Conservation (phyloP, 345 rosid species). For the Hypericum androsaemum region DNA sequence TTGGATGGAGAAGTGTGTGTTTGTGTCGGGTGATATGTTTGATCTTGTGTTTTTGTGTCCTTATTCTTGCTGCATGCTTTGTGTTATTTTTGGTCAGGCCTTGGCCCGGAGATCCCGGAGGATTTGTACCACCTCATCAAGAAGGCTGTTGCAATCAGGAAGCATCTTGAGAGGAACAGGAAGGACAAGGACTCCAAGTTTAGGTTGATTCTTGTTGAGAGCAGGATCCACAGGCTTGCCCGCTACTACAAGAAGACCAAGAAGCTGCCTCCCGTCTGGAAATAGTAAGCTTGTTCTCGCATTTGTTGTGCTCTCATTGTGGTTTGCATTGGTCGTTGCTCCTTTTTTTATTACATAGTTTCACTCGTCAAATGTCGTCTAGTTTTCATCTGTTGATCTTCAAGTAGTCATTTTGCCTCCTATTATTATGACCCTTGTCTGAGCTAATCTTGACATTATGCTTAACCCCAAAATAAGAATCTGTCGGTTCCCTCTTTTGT, state of each 20-base stretch:
- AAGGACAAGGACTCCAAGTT: constrained; percentile 94
- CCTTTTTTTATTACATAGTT: background rate
- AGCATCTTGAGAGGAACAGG: constrained; percentile 95
- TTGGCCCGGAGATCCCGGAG: constrained; percentile 91
- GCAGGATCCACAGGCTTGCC: constrained; percentile 89
- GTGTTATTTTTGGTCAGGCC: constrained; percentile 24
- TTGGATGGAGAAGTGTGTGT: background rate
- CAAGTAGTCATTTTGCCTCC: too few species aligned
- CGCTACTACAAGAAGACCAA: constrained; percentile 94
- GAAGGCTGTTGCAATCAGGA: constrained; percentile 86
- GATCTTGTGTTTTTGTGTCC: background rate
- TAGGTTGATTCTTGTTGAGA: constrained; percentile 81
- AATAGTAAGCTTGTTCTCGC: constrained; percentile 46
- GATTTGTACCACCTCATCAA: constrained; percentile 83
- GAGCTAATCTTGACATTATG: too few species aligned
- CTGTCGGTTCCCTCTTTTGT: too few species aligned
- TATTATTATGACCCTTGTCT: too few species aligned
- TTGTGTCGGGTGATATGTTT: background rate
- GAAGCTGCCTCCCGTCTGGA: constrained; percentile 95
- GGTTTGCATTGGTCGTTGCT: background rate
- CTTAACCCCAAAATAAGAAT: too few species aligned
- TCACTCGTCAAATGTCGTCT: background rate
- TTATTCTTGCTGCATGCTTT: background rate
- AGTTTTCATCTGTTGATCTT: background rate
- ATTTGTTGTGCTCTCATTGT: constrained; percentile 67